These are phyloP conservation scores for Achaetomiella virescens DNA, from an alignment of 495 filamentous ascomycete genomes.

Conservation along the genomic window DNA sequence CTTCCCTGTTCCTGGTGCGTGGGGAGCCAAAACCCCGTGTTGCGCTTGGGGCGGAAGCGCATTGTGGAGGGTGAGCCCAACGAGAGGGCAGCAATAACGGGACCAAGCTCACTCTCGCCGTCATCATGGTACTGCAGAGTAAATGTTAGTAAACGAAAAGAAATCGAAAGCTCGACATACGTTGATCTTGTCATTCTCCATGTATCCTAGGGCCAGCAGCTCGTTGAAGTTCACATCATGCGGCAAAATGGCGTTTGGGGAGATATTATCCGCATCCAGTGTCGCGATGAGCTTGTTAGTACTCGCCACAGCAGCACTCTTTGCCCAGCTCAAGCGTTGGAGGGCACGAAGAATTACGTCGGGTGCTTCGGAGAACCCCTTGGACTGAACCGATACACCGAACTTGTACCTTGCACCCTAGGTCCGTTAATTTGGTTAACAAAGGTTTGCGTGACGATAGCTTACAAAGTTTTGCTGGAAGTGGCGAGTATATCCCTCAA, in stretches of 20 bases:
- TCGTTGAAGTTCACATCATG: conserved; percentile 60
- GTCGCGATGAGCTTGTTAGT: conserved; percentile 17
- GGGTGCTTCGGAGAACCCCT: conserved; percentile 56
- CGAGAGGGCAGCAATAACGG: conserved; percentile 69
- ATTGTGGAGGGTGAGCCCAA: conserved; percentile 65
- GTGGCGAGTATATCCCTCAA: conserved; percentile 54
- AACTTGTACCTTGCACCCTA: conserved; percentile 83
- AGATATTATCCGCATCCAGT: background rate
- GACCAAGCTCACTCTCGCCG: conserved; percentile 68
- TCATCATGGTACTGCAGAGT: conserved; percentile 73
- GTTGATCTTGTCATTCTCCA: conserved; percentile 60
- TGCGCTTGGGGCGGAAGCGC: conserved; percentile 62
- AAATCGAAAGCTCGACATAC: conserved; percentile 40
- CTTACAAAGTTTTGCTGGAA: conserved; percentile 70
- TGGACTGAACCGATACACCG: conserved; percentile 60
- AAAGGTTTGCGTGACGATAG: background rate
- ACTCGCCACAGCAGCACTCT: conserved; percentile 36
- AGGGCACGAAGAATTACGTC: conserved; percentile 50
- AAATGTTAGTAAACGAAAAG: conserved; percentile 22
- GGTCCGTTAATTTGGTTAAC: conserved; percentile 11
- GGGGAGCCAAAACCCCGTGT: conserved; percentile 40
- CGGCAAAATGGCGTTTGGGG: conserved; percentile 8
- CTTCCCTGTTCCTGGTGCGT: conserved; percentile 21
- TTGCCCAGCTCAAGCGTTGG: conserved; percentile 62
- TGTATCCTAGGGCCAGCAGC: conserved; percentile 66